Percentiles rank a stretch among this genome's conserved stretches.
Conservation (phyloP, 768 basidiomycete genomes). For the Tubosaeta sp. region DNA sequence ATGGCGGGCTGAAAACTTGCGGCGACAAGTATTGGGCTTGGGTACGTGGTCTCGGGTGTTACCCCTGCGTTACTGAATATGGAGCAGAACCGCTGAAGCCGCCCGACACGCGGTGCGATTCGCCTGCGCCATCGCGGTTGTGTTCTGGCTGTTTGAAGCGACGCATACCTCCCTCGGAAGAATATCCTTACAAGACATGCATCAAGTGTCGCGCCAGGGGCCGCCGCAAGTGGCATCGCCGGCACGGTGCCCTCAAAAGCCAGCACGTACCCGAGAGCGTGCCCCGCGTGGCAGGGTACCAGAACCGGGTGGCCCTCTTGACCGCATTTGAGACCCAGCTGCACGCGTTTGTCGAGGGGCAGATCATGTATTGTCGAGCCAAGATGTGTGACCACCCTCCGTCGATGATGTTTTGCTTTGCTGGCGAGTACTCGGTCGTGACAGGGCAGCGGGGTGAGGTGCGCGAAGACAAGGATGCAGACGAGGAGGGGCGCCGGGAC, state of each 20-base stretch:
- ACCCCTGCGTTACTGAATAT: conserved; percentile 9
- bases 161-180: conserved; percentile 33
- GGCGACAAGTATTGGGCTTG: not conserved
- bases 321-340: conserved; percentile 15
- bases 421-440: conserved; percentile 26
- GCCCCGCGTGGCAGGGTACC: conserved; percentile 16
- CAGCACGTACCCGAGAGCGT: not conserved
- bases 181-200: conserved; percentile 42
- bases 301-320: conserved; percentile 15
- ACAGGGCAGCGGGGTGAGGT: conserved; percentile 4
- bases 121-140: conserved; percentile 26
- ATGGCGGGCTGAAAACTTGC: conserved; percentile 21
- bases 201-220: conserved; percentile 30
- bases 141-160: conserved; percentile 35
- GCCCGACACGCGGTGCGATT: not conserved
- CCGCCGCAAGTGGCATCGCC: conserved; percentile 5
- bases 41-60: conserved; percentile 3
- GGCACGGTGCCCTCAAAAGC: not conserved
- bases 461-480: not conserved
- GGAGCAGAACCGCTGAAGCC: not conserved
- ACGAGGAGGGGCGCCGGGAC: conserved; percentile 11
- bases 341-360: conserved; percentile 21
- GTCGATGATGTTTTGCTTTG: conserved; percentile 18
- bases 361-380: conserved; percentile 17
- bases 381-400: conserved; percentile 7